Percentiles rank a stretch among this genome's conserved stretches.
These are phyloP conservation scores for Euryodendron excelsum DNA, from an alignment of 148 eudicot genomes.

Conservation along the genomic window DNA sequence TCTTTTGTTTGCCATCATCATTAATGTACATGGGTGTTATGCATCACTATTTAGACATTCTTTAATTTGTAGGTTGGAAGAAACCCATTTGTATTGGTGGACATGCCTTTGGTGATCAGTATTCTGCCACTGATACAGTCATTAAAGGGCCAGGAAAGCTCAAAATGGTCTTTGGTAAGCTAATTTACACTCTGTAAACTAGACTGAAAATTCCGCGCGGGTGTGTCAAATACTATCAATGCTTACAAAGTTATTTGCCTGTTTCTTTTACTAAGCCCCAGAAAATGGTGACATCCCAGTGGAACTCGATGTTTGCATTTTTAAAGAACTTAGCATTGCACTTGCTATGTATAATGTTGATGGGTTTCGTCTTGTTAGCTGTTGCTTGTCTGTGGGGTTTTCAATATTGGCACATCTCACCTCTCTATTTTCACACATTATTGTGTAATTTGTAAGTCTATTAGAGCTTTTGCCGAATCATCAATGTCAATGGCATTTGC, in stretches of 20 bases:
- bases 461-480: slow-evolving; percentile 73
- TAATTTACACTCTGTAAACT: background rate
- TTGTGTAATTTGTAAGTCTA: slow-evolving; percentile 44
- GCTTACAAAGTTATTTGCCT: background rate
- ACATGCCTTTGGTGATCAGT: slow-evolving; percentile 83
- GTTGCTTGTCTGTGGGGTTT: background rate
- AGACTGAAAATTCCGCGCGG: background rate
- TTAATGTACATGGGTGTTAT: background rate
- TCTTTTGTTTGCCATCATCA: background rate
- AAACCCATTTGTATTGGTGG: slow-evolving; percentile 76
- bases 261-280: slow-evolving; percentile 38
- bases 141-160: slow-evolving; percentile 73
- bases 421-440: slow-evolving; percentile 9
- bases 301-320: slow-evolving; percentile 64
- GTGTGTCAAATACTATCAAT: background rate
- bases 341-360: slow-evolving; percentile 82
- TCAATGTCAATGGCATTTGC: slow-evolving; percentile 69
- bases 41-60: background rate
- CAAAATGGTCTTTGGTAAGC: slow-evolving; percentile 71
- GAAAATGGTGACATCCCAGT: slow-evolving; percentile 53
- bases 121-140: slow-evolving; percentile 64
- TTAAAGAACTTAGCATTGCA: slow-evolving; percentile 70
- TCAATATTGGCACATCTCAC: background rate
- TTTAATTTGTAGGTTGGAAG: slow-evolving; percentile 53
- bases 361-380: slow-evolving; percentile 43